phyloP scores from a whole-genome alignment of 1,284 basidiomycete genomes.

The Pascua sp. region DNA sequence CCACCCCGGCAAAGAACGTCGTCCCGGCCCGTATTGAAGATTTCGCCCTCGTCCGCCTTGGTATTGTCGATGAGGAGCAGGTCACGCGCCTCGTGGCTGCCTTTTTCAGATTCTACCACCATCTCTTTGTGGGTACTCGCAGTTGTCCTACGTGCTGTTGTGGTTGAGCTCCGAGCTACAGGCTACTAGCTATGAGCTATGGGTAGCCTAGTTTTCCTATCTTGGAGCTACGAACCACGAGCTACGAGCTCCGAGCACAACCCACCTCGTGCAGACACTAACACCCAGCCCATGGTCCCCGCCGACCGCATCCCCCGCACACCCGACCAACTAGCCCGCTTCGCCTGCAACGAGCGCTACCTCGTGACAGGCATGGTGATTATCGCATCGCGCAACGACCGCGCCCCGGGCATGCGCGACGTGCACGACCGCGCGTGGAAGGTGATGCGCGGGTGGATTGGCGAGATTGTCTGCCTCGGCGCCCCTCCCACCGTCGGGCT shows the following conservation, averaged over 20 bases:
- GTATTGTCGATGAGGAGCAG: slow-evolving; percentile 40
- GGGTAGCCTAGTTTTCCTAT: neutral
- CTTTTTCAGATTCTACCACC: slow-evolving; percentile 50
- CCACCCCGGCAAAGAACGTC: neutral
- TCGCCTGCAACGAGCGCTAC: slow-evolving; percentile 48
- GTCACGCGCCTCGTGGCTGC: slow-evolving; percentile 38
- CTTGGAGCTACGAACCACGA: neutral
- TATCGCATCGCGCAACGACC: slow-evolving; percentile 47
- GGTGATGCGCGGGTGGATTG: slow-evolving; percentile 46
- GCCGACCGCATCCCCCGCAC: slow-evolving; percentile 46
- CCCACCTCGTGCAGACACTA: no score
- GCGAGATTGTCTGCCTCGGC: slow-evolving; percentile 42
- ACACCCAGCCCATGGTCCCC: slow-evolving; percentile 48
- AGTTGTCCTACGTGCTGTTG: neutral
- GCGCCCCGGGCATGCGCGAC: slow-evolving; percentile 28
- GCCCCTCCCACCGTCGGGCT: slow-evolving; percentile 43
- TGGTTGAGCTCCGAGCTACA: neutral
- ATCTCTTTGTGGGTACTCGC: slow-evolving; percentile 45
- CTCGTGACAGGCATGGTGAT: slow-evolving; percentile 50
- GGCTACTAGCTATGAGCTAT: neutral
- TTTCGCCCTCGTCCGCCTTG: slow-evolving; percentile 49
- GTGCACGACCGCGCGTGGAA: slow-evolving; percentile 43
- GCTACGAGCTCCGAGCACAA: no score
- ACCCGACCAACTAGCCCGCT: slow-evolving; percentile 41
- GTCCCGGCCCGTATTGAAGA: slow-evolving; percentile 22